These are phyloP conservation scores for Fraxinus anomala DNA, from an alignment of 257 asterid species.

Conservation along the genomic window DNA sequence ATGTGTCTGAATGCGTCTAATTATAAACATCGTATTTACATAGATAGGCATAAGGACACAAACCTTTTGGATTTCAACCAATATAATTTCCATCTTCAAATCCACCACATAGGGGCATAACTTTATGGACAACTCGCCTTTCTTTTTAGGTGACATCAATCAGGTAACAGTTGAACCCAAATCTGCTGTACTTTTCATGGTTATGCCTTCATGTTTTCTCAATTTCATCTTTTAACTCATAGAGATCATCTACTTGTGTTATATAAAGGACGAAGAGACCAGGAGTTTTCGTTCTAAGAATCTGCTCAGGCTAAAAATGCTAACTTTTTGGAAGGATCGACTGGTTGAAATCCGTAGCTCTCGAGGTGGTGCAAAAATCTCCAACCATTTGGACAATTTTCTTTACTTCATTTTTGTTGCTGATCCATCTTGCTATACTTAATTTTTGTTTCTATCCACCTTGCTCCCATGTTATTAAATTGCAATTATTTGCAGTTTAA, in stretches of 20 bases:
- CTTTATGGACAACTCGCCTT: constrained; percentile 28
- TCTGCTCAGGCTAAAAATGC: constrained; percentile 28
- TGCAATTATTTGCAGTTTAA: background rate
- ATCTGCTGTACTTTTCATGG: background rate
- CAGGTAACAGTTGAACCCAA: constrained; percentile 29
- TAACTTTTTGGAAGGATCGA: constrained; percentile 37
- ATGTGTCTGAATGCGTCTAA: background rate
- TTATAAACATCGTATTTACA: background rate
- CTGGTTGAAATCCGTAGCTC: constrained; percentile 28
- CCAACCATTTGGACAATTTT: background rate
- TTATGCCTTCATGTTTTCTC: background rate
- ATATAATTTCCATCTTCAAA: constrained; percentile 10
- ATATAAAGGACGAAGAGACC: constrained; percentile 19
- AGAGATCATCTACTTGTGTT: background rate
- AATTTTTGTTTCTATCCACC: background rate
- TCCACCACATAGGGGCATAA: constrained; percentile 22
- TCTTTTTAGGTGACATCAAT: background rate
- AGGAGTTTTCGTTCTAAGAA: constrained; percentile 14
- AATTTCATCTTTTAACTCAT: background rate
- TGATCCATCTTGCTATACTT: background rate
- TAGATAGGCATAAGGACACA: constrained; percentile 12
- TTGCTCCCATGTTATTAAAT: background rate
- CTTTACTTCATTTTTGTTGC: background rate
- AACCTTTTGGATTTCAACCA: constrained; percentile 18
- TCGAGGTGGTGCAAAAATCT: constrained; percentile 12